Evolutionary conservation across 768 basidiomycete species (phyloP).

Genomic region (Boletellus sp.): DNA sequence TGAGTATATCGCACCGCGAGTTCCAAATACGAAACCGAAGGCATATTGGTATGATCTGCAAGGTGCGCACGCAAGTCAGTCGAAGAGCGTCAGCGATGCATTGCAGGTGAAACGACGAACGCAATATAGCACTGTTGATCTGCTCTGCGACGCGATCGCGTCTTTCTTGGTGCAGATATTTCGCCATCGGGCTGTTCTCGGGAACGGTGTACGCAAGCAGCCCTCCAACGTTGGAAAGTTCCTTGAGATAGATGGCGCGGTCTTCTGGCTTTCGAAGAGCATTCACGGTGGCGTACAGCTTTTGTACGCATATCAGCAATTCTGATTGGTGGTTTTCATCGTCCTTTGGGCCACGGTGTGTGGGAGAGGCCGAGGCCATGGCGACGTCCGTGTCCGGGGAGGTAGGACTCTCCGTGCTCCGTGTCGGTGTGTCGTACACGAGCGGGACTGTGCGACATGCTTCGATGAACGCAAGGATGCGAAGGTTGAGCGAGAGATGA

Average conservation of each 20-base stretch:
- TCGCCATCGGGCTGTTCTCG: conserved; percentile 68
- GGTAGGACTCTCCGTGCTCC: conserved; percentile 4
- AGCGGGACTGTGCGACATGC: conserved; percentile 72
- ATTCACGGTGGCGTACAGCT: conserved; percentile 61
- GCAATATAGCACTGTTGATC: conserved; percentile 80
- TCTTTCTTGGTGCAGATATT: conserved; percentile 72
- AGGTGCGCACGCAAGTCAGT: not conserved
- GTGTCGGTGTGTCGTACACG: conserved; percentile 32
- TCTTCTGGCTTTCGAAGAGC: conserved; percentile 54
- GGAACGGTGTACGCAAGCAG: conserved; percentile 83
- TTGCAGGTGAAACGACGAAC: conserved; percentile 42
- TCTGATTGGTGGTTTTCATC: conserved; percentile 42
- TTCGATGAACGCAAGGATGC: conserved; percentile 85
- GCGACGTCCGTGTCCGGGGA: conserved; percentile 9
- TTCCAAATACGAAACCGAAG: conserved; percentile 60
- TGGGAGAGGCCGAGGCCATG: conserved; percentile 4
- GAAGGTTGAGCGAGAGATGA: conserved; percentile 79
- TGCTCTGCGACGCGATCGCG: conserved; percentile 83
- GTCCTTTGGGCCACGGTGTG: conserved; percentile 23
- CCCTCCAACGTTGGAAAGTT: conserved; percentile 70
- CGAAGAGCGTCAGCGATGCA: not conserved
- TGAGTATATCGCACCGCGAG: conserved; percentile 62
- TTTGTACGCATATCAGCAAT: conserved; percentile 57
- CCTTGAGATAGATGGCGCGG: conserved; percentile 58
- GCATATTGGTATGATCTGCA: conserved; percentile 49